Evolutionary conservation across 371 early-diverging fungal genomes (phyloP), one percentile per base, ranked within the genome.

Genomic region (Mortierella sp.): DNA sequence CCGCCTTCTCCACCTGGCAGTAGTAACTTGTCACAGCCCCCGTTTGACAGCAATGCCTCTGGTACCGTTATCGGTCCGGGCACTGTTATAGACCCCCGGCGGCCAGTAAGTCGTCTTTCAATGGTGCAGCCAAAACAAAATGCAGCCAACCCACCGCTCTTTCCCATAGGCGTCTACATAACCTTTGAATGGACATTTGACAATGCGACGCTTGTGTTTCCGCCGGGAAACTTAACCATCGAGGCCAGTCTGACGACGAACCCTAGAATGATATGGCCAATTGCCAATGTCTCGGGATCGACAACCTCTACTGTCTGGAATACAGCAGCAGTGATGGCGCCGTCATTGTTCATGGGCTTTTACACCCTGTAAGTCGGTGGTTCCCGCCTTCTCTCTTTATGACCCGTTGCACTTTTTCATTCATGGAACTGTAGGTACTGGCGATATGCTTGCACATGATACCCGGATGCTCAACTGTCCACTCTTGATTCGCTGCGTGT

Each of bases 61-160:
- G 42, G 50, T 8, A 68, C 56, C 27, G 27, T 57, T 6, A 51
- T 62, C 24, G 66, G 66, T 2, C 58, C 70, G 9, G 37, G 44
- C 54, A 55, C 60, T 2, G 48, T 72, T 11, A 64, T 75, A 7
- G 75, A 75, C 26, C 75, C 75, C 7, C 55, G 64, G 17, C 68
- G 56, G 1, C 68, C 73, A 17, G 69, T 68, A 11, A 75, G 75
- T 39, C 69, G 63, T 9, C 19, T 71, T 11, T 71, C 64, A 0
- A 71, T 71, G 64, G 21, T 71, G 26, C 71, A 71, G 27, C 71
- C 71, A 5, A 76, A 69, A 53, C 76, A 69, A n/a, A 76, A 70
- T 27, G 21, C 57, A 6, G 61, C 49, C 15, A 76, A 64, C 39
- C 70, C 70, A 28, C 65, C 76, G 1, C 19, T 76, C 6, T 76